Base-by-base conservation (phyloP, 495 filamentous ascomycete species). In the Tetracladium marchalianum region DNA sequence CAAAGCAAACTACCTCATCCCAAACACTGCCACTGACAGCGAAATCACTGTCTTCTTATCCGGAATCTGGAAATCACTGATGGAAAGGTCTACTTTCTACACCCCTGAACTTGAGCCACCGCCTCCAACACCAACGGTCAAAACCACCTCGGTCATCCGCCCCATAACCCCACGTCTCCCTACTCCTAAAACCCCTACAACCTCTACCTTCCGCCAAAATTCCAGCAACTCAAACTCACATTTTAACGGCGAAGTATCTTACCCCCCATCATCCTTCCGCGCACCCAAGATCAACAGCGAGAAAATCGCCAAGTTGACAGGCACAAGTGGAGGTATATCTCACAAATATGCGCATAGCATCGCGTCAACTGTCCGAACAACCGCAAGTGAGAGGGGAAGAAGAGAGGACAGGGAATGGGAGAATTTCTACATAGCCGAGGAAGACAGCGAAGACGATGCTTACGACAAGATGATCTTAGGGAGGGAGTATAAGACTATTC, bases 391-490 rank as follows among this genome's bases (percentile, higher is more conserved):
- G 39, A 12, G 43, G 37, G 33, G 12, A 18, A 18, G 24, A 33
- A 33, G 40, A 12, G 11, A 37, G 9, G 43, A 49, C 5, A 42
- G 19, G 13, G 41, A 37, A 4, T 58, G 56, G 56, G 52, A 58
- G n/a, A 53, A 55, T 31, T 58, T 58, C 24, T 53, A 55, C 37
- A 48, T 58, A 39, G 49, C 43, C 0, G 52, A 53, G 10, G 52
- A 53, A 19, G 52, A 55, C 41, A 55, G 49, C 38, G 54, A 57
- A 10, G 54, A 60, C 46, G 54, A 60, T 51, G 54, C 45, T 15
- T 52, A 43, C 27, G 53, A 59, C 47, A 38, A 46, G 31, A 51
- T 49, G 50, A 51, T 49, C 41, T 27, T 57, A 31, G 54, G 54
- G 36, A 31, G 54, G 17, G 27, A n/a, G 24, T 15, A 13, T 12